Evolutionary conservation across 2,329 filamentous ascomycete species (phyloP), one percentile per base, ranked within the genome.

Genomic region (Lasiodiplodia gonubiensis): DNA sequence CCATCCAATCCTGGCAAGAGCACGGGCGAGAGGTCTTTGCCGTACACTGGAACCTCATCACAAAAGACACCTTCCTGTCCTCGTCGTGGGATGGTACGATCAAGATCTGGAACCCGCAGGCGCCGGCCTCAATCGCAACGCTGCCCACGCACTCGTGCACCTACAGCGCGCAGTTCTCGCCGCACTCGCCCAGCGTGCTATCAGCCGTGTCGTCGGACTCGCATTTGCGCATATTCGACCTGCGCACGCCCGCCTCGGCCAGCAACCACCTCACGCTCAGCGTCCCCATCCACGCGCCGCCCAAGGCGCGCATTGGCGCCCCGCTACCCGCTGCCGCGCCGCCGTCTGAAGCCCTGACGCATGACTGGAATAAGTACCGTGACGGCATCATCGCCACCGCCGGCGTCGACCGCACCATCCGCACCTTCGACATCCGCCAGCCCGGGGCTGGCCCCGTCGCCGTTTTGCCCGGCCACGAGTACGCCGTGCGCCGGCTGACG

Each of bases 281-380:
- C 71, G 91, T 98, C 65, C 92, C 94, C 0, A 94, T 97, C 54
- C 93, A 97, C 79, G 87, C 88, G 2, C 84, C 88, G 3, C 85
- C 86, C 0, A 84, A 87, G 18, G 80, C 83, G 12, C 80, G 82
- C n/a, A 77, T 80, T 68, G 82, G 80, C 7, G 76, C 78, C 10
- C 75, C 78, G 5, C 76, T 79, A 1, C 72, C 78, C 0, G 77
- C 78, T 10, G 77, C 78, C 1, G 77, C 84, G 10, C 83, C 88
- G n/a, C 93, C 93, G 0, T 86, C 88, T 11, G 95, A 99, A 82
- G 88, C 92, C 46, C 86, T 99, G 37, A 97, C 94, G 0, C 95
- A 98, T 80, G 95, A 99, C 79, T 99, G 95, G 95, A 99, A 99
- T 82, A 99, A 99, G 80, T 99, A 99, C 81, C 88, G 91, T 48